Percentiles rank a stretch among this genome's conserved stretches.
phyloP scores from a whole-genome alignment of 495 filamentous ascomycete species.

The Pseudevernia furfuracea region DNA sequence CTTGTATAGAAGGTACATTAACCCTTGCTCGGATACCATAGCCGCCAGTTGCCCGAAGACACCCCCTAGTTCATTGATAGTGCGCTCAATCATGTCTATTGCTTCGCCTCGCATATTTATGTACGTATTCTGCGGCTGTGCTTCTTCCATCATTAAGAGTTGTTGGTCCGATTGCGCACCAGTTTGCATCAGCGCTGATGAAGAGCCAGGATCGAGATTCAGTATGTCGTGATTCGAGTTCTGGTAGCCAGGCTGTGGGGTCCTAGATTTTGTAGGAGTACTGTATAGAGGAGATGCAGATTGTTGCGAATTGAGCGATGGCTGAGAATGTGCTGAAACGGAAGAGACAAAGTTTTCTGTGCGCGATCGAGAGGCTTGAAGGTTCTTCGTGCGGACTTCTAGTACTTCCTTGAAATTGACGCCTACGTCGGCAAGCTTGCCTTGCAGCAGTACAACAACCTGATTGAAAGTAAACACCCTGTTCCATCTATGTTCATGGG shows the following conservation, averaged over 20 bases:
- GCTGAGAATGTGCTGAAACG: slow-evolving; percentile 71
- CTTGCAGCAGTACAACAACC: slow-evolving; percentile 84
- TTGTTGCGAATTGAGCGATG: slow-evolving; percentile 46
- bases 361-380: slow-evolving; percentile 82
- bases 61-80: slow-evolving; percentile 85
- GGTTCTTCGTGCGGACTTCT: slow-evolving; percentile 95
- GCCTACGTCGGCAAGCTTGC: slow-evolving; percentile 87
- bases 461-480: slow-evolving; percentile 28
- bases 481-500: neutral
- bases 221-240: slow-evolving; percentile 61
- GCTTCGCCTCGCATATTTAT: slow-evolving; percentile 90
- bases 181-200: slow-evolving; percentile 42
- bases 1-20: slow-evolving; percentile 62
- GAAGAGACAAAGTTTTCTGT: slow-evolving; percentile 96
- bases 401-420: slow-evolving; percentile 96
- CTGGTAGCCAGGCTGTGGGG: slow-evolving; percentile 50
- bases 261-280: slow-evolving; percentile 58
- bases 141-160: slow-evolving; percentile 90
- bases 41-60: slow-evolving; percentile 95
- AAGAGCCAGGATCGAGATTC: slow-evolving; percentile 68
- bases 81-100: slow-evolving; percentile 93
- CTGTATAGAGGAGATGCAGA: slow-evolving; percentile 80
- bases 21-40: slow-evolving; percentile 95
- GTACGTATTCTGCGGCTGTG: slow-evolving; percentile 73
- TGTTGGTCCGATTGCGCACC: slow-evolving; percentile 70